Evolutionary conservation across 179 eudicot genomes (phyloP).

Genomic region (Heliamphora pulchella): DNA sequence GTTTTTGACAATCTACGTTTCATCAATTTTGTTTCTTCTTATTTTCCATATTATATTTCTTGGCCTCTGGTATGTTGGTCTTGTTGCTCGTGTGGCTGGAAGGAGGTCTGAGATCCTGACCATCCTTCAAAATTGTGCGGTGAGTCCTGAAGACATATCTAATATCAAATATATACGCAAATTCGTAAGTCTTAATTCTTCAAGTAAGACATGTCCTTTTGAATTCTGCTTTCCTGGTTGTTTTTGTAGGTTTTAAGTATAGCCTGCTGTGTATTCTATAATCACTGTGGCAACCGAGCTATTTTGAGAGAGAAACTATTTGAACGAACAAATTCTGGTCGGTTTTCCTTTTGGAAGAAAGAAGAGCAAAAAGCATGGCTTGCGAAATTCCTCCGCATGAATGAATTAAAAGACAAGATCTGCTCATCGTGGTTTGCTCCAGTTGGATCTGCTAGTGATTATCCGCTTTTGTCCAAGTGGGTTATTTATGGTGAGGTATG

Average conservation of each 20-base stretch:
- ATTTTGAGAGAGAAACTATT: constrained; percentile 48
- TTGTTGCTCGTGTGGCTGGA: constrained; percentile 95
- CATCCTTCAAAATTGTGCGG: constrained; percentile 93
- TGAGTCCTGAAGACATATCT: constrained; percentile 31
- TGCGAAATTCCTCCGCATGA: constrained; percentile 67
- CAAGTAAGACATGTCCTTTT: background rate
- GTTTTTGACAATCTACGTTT: constrained; percentile 73
- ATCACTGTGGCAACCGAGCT: constrained; percentile 98
- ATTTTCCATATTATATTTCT: constrained; percentile 82
- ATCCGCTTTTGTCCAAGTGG: constrained; percentile 96
- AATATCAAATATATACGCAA: background rate
- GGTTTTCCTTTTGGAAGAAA: constrained; percentile 75
- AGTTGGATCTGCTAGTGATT: constrained; percentile 97
- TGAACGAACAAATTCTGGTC: constrained; percentile 51
- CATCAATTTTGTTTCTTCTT: constrained; percentile 83
- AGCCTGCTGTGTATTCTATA: constrained; percentile 98
- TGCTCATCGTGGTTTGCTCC: constrained; percentile 99
- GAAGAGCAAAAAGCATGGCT: constrained; percentile 75
- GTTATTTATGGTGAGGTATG: constrained; percentile 97
- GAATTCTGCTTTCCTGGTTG: background rate
- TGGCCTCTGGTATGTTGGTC: constrained; percentile 96
- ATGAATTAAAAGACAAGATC: constrained; percentile 79
- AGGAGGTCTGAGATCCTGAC: constrained; percentile 79
- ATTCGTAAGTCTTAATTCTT: background rate
- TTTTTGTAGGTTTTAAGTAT: constrained; percentile 78